Conservation (phyloP, 495 filamentous ascomycete species). For the Cercophora samala region DNA sequence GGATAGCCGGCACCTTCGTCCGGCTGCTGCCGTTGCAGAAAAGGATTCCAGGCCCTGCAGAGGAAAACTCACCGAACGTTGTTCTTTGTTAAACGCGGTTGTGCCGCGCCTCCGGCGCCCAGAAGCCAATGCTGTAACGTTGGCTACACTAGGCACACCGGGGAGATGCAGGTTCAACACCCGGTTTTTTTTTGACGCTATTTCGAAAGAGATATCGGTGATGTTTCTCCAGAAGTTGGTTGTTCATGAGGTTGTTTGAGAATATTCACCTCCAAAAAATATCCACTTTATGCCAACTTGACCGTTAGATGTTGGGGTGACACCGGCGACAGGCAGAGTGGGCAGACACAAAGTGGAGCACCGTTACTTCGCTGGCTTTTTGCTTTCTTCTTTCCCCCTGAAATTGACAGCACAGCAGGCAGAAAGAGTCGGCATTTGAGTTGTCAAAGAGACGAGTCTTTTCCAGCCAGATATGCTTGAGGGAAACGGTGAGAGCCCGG, state of each 20-base stretch:
- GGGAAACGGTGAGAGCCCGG: neutral
- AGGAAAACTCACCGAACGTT: neutral
- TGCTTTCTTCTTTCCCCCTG: neutral
- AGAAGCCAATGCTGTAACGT: no score
- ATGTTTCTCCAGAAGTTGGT: neutral
- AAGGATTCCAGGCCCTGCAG: neutral
- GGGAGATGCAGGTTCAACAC: neutral
- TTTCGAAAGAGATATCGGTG: neutral
- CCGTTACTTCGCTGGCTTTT: neutral
- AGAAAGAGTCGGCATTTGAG: neutral
- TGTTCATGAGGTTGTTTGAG: neutral
- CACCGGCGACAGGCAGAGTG: neutral
- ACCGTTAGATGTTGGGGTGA: neutral
- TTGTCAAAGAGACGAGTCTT: neutral
- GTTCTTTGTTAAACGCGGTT: no score
- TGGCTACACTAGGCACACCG: neutral
- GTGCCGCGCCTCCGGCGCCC: no score
- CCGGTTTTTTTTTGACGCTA: neutral
- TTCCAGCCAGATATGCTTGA: neutral
- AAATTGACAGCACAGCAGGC: neutral
- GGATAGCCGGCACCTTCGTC: neutral
- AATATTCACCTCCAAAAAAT: neutral
- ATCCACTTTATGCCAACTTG: neutral
- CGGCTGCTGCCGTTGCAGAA: neutral
- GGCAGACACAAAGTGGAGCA: neutral